Base-by-base conservation (phyloP, 331 rosid genomes). In the Stylosanthes scabra region DNA sequence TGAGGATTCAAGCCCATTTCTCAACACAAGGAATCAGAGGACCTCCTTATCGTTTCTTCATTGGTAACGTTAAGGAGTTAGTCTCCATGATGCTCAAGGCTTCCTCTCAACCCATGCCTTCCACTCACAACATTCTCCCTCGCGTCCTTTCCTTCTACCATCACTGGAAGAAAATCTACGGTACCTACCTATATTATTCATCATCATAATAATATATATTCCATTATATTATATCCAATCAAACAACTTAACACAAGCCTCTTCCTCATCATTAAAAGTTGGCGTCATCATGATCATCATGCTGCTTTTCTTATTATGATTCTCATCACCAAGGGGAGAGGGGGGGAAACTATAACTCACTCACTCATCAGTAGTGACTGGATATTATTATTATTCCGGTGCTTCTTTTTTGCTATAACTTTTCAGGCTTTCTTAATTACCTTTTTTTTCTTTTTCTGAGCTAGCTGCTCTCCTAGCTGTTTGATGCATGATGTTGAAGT, bases 41-140 rank as follows among this genome's bases (percentile, higher is more conserved):
- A 2, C 99, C 99, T 37, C 98, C 97, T 29, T 95, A 95, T 69
- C 96, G 88, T 45, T 92, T 95, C 92, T 90, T 95, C 97, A 88
- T 92, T 60, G 99, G 99, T 37, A 95, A 95, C 65, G 89, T 88
- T 7, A 92, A 75, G 40, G 91, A 95, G 66, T 83, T 95, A 6
- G 96, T 85, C 7, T 82, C 74, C 2, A 90, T 95, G 99, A 92
- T 92, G 98, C 69, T 92, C 42, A 83, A 84, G 45, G 99, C 99
- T 60, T 90, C 99, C 9, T 92, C 99, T 63, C 92, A 87, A 44
- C 91, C 98, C 65, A 88, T 95, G 90, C 96, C 97, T 66, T 70
- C 71, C 86, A 90, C 98, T 45, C 99, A 95, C 86, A 88, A 95
- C 81, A 95, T 95, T 66, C 96, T 95, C 10, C 99, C 99, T 15